Evolutionary conservation across 2,329 filamentous ascomycete species (phyloP), one percentile per base, ranked within the genome.

Genomic region (Penicillium sp.): DNA sequence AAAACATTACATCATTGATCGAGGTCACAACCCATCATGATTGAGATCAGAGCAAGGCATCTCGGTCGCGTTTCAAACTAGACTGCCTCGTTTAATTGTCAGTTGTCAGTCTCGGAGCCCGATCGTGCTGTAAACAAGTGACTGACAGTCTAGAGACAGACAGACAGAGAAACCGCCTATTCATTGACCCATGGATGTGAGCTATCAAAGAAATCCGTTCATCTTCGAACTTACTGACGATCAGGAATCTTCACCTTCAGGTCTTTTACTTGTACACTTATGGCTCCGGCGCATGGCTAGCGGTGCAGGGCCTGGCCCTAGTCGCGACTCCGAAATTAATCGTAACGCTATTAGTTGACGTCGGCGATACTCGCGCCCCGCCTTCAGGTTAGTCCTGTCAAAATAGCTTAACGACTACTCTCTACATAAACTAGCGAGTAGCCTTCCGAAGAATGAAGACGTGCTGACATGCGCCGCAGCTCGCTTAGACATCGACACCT

Each of bases 401-500:
- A 35, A 16, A 3, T 35, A 28, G 26, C 26, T 28, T 28, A 8
- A 28, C 8, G 8, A 28, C 26, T 28, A 28, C 4, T 8, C 8
- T 4, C 26, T 28, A 28, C 5, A 4, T 5, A 28, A 26, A 20
- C 20, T 14, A 24, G n/a, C 14, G 16, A 38, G 12, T 38, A 12
- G 11, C 30, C 12, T 14, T 11, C 12, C 30, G 33, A 5, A 38
- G 33, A n/a, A 3, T 9, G 33, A 5, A 38, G 33, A n/a, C n/a
- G 12, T 40, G 35, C n/a, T 40, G 3, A 35, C 35, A 18, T 40
- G n/a, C 3, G n/a, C 18, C 18, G 35, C 7, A 16, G 33, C 16
- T n/a, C 16, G n/a, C 8, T 16, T 42, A 62, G 83, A 85, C 74
- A 77, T 90, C 30, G 88, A 91, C 71, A 74, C 82, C 56, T 93